Percentiles rank a stretch among this genome's conserved stretches.
Evolutionary conservation across 2,329 filamentous ascomycete genomes (phyloP).

Genomic region (Pseudogymnoascus sp.): DNA sequence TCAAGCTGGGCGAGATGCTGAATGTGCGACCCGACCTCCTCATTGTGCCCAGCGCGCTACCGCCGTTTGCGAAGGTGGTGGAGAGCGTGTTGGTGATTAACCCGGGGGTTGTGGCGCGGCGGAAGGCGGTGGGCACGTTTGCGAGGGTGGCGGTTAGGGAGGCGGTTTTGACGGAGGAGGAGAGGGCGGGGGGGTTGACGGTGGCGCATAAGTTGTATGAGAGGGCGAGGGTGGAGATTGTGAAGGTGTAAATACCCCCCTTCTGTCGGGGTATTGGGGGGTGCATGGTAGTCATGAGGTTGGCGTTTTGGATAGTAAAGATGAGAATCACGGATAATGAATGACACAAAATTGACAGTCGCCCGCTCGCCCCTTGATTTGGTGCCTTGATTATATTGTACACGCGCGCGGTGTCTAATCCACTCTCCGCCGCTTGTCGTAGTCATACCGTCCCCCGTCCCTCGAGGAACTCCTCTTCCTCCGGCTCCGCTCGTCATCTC

Average conservation of each 20-base stretch:
- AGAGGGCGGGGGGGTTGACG: conserved; percentile 48
- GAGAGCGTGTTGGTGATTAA: conserved; percentile 88
- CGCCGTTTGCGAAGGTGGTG: conserved; percentile 85
- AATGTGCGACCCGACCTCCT: conserved; percentile 79
- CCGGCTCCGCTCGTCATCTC: conserved; percentile 40
- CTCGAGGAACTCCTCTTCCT: conserved; percentile 52
- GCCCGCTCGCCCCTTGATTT: neutral
- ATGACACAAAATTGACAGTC: conserved; percentile 8
- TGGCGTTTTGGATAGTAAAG: neutral
- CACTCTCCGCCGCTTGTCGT: conserved; percentile 54
- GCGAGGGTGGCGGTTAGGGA: conserved; percentile 71
- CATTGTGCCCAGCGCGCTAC: conserved; percentile 72
- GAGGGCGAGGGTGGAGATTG: conserved; percentile 78
- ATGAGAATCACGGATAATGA: conserved; percentile 14
- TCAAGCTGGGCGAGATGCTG: conserved; percentile 87
- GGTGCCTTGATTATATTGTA: conserved; percentile 9
- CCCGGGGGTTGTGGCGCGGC: conserved; percentile 79
- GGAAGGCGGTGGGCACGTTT: conserved; percentile 77
- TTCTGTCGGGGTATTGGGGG: neutral
- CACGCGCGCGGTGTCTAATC: conserved; percentile 31
- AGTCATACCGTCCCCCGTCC: conserved; percentile 45
- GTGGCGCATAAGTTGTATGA: conserved; percentile 73
- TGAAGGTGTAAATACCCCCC: conserved; percentile 48
- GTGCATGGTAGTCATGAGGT: conserved; percentile 6
- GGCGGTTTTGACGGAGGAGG: conserved; percentile 50